Conservation (phyloP, 805 yeast species). For the Wickerhamomyces canadensis region DNA sequence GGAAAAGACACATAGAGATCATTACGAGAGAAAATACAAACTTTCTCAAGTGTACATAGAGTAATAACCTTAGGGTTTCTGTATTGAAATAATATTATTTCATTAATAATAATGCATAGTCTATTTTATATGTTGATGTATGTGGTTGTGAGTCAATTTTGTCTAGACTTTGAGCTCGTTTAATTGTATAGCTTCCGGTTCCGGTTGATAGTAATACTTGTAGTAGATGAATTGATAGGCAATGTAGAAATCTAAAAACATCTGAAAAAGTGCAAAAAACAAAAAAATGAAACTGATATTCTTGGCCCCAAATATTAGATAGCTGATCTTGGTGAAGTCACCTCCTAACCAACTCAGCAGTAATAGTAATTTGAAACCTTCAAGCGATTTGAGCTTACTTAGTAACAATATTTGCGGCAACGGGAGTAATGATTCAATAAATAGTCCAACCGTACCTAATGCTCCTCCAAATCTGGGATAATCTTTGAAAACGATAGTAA, state of each 20-base stretch:
- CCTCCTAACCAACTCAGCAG: slow-evolving; percentile 86
- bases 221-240: slow-evolving; percentile 69
- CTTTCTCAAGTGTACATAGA: too few species aligned
- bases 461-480: slow-evolving; percentile 37
- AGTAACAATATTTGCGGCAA: slow-evolving; percentile 73
- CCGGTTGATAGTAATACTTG: slow-evolving; percentile 31
- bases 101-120: too few species aligned
- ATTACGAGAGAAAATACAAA: too few species aligned
- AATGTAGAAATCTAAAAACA: slow-evolving; percentile 65
- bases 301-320: slow-evolving; percentile 69
- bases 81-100: too few species aligned
- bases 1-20: too few species aligned
- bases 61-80: too few species aligned
- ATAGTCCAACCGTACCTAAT: slow-evolving; percentile 58
- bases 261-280: slow-evolving; percentile 71
- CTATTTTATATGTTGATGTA: too few species aligned
- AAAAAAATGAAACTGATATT: slow-evolving; percentile 62
- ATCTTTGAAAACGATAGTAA: slow-evolving; percentile 36
- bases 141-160: too few species aligned
- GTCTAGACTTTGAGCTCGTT: slow-evolving; percentile 5
- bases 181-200: slow-evolving; percentile 6
- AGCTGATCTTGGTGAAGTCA: slow-evolving; percentile 71
- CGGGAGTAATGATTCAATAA: slow-evolving; percentile 69
- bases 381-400: slow-evolving; percentile 58
- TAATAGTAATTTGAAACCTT: slow-evolving; percentile 73